A percentile compares a stretch with the other conserved stretches of the same genome.
Conservation (phyloP, 2,329 filamentous ascomycete genomes). For the Fonsecaea erecta region DNA sequence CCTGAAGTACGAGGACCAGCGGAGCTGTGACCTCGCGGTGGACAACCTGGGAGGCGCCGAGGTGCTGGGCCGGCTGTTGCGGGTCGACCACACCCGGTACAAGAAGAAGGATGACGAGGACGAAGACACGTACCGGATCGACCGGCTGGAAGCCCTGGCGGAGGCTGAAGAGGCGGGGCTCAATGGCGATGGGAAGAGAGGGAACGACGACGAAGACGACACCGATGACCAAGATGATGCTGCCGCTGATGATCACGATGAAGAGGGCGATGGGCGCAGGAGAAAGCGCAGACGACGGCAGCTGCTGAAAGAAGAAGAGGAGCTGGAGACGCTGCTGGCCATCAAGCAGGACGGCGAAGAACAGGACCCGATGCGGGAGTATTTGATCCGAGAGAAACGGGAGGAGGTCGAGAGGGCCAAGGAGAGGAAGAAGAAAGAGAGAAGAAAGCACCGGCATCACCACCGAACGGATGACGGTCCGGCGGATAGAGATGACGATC, state of each 20-base stretch:
- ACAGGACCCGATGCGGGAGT: conserved; percentile 96
- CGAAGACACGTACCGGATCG: conserved; percentile 58
- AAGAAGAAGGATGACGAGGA: conserved; percentile 72
- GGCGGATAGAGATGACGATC: conserved; percentile 7
- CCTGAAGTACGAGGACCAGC: conserved; percentile 97
- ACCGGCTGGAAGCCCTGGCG: conserved; percentile 49
- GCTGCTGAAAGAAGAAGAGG: conserved; percentile 77
- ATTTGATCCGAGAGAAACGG: conserved; percentile 86
- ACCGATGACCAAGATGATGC: conserved; percentile 52
- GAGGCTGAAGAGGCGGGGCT: conserved; percentile 38
- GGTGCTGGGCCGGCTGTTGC: conserved; percentile 76
- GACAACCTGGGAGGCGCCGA: conserved; percentile 91
- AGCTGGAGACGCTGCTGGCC: conserved; percentile 73
- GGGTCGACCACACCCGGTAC: conserved; percentile 92
- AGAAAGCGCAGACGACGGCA: conserved; percentile 47
- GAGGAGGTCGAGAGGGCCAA: conserved; percentile 79
- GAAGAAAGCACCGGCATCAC: conserved; percentile 53
- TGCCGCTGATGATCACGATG: conserved; percentile 43
- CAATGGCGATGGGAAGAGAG: conserved; percentile 46
- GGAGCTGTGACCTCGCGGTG: conserved; percentile 92
- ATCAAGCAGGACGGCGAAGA: conserved; percentile 73
- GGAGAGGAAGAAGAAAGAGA: conserved; percentile 56
- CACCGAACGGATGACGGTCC: conserved; percentile 20
- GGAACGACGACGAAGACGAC: conserved; percentile 50
- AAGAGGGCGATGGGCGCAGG: conserved; percentile 47